Percentiles rank a stretch among this genome's conserved stretches.
phyloP scores from a whole-genome alignment of 192 early-diverging fungal species.

The Rhizophagus prolifer region DNA sequence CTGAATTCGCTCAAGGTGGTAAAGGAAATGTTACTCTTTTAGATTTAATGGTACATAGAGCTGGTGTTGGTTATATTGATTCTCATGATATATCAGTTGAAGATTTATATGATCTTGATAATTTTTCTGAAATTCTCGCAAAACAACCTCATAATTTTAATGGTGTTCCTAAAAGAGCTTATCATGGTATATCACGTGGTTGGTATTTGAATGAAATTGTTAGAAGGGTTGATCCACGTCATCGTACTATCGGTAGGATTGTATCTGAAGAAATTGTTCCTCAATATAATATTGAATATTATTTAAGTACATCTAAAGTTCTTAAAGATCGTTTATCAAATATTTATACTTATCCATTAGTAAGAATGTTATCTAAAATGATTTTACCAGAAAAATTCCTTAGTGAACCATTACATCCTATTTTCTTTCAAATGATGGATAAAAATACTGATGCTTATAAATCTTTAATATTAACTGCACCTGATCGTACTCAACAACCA shows the following conservation, averaged over 20 bases:
- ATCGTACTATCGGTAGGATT: constrained; percentile 59
- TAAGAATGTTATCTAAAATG: constrained; percentile 49
- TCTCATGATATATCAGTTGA: constrained; percentile 41
- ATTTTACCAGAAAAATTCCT: constrained; percentile 42
- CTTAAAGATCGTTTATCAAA: constrained; percentile 45
- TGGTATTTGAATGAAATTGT: constrained; percentile 77
- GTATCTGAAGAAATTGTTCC: constrained; percentile 57
- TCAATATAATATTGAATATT: constrained; percentile 55
- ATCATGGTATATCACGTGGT: constrained; percentile 65
- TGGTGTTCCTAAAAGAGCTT: constrained; percentile 49
- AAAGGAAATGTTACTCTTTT: constrained; percentile 68
- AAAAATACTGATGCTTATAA: constrained; percentile 35
- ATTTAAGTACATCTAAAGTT: constrained; percentile 39
- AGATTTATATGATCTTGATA: constrained; percentile 50
- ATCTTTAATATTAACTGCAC: constrained; percentile 30
- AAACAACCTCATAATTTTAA: constrained; percentile 65
- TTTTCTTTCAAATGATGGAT: constrained; percentile 33
- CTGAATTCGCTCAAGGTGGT: constrained; percentile 69
- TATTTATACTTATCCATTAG: constrained; percentile 46
- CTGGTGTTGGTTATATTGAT: constrained; percentile 65
- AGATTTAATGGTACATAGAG: constrained; percentile 61
- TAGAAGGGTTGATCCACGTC: constrained; percentile 57
- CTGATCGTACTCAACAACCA: constrained; percentile 41
- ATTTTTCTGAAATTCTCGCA: constrained; percentile 51
- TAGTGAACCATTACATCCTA: constrained; percentile 32